These are phyloP conservation scores for Crucibulum laeve DNA, from an alignment of 768 basidiomycete genomes.

Conservation along the genomic window DNA sequence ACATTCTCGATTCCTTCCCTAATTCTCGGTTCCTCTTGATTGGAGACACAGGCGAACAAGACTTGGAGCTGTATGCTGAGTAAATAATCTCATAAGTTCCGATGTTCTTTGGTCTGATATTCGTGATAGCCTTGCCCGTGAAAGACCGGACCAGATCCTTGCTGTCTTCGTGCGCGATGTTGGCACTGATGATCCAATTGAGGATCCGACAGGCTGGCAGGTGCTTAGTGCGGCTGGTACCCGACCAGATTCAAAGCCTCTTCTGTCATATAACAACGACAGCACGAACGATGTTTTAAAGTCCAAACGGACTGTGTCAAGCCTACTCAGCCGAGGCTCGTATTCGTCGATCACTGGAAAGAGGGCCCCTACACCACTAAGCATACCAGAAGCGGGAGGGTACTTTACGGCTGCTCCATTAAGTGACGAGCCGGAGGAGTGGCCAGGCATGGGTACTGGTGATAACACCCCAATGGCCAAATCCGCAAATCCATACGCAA, in stretches of 20 bases:
- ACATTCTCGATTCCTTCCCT: slow-evolving; percentile 71
- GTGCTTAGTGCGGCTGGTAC: slow-evolving; percentile 23
- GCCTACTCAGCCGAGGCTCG: not conserved
- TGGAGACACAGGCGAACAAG: slow-evolving; percentile 94
- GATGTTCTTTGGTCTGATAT: not conserved
- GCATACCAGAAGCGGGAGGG: not conserved
- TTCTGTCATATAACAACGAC: slow-evolving; percentile 8
- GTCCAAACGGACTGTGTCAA: not conserved
- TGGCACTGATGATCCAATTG: slow-evolving; percentile 35
- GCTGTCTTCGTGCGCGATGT: slow-evolving; percentile 86
- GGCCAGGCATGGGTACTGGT: not conserved
- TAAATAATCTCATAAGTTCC: slow-evolving; percentile 17
- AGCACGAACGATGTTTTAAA: slow-evolving; percentile 3
- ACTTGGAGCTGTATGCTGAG: slow-evolving; percentile 85
- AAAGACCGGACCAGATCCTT: slow-evolving; percentile 64
- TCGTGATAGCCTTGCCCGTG: slow-evolving; percentile 49
- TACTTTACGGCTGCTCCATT: not conserved
- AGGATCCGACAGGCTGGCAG: slow-evolving; percentile 62
- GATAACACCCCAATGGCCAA: not conserved
- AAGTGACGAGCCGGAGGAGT: not conserved
- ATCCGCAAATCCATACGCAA: not conserved
- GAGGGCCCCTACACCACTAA: not conserved
- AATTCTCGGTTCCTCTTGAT: slow-evolving; percentile 77
- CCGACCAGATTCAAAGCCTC: slow-evolving; percentile 9
- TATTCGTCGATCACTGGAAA: not conserved